phyloP scores from a whole-genome alignment of 805 yeast genomes.

The Candida xyloterini region DNA sequence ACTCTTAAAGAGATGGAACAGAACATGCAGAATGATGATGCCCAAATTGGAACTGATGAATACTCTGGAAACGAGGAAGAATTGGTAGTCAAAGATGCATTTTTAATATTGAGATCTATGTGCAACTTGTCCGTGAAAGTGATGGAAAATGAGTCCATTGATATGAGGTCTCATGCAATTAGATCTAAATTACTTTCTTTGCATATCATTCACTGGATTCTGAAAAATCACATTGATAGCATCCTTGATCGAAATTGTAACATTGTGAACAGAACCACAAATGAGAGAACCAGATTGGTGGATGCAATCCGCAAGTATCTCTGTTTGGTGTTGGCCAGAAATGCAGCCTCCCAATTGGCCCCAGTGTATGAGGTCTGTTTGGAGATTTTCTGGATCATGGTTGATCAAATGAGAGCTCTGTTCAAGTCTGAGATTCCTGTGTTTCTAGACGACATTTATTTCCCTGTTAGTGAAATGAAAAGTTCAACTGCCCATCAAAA shows the following conservation, averaged over 20 bases:
- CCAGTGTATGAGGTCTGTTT: conserved; percentile 89
- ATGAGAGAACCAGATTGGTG: conserved; percentile 59
- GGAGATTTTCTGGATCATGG: conserved; percentile 89
- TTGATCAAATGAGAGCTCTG: conserved; percentile 78
- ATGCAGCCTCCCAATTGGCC: conserved; percentile 87
- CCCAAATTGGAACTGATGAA: conserved; percentile 44
- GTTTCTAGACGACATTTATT: conserved; percentile 86
- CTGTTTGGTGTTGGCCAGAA: conserved; percentile 78
- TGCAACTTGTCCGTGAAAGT: conserved; percentile 86
- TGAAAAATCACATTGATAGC: conserved; percentile 80
- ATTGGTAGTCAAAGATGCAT: conserved; percentile 81
- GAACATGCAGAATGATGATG: conserved; percentile 50
- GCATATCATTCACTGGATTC: conserved; percentile 81
- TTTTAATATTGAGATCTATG: conserved; percentile 89
- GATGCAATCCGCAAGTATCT: conserved; percentile 82
- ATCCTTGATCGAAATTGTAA: conserved; percentile 61
- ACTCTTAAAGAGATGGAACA: conserved; percentile 60
- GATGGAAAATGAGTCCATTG: conserved; percentile 71
- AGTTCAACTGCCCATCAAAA: conserved; percentile 92
- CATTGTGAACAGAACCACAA: conserved; percentile 47
- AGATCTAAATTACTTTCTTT: conserved; percentile 87
- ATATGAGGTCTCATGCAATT: conserved; percentile 87
- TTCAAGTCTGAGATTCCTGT: conserved; percentile 94
- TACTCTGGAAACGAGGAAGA: conserved; percentile 58
- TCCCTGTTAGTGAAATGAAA: conserved; percentile 90